phyloP scores from a whole-genome alignment of 2,329 filamentous ascomycete genomes.

The Immersiporthe knoxdaviesiana region DNA sequence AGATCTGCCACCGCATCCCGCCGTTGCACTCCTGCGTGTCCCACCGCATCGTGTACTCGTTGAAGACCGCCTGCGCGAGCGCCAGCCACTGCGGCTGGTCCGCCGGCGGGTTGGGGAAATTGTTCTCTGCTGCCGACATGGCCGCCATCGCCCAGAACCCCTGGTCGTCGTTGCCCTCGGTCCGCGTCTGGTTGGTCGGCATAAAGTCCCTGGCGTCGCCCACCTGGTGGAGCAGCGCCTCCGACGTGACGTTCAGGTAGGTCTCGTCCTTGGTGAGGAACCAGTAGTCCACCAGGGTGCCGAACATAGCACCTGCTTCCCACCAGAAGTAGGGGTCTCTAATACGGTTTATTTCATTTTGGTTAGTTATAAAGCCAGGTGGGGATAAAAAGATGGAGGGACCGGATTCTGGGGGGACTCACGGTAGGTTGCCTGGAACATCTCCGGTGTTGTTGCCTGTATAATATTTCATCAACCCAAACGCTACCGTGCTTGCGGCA shows the following conservation, averaged over 20 bases:
- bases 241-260: slow-evolving; percentile 63
- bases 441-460: slow-evolving; percentile 64
- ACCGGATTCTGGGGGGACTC: not conserved
- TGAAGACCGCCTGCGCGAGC: slow-evolving; percentile 78
- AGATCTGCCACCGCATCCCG: slow-evolving; percentile 86
- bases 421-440: slow-evolving; percentile 58
- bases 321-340: slow-evolving; percentile 55
- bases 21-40: slow-evolving; percentile 68
- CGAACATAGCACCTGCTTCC: slow-evolving; percentile 74
- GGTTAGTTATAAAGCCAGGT: slow-evolving; percentile 37
- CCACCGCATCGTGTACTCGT: slow-evolving; percentile 75
- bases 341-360: slow-evolving; percentile 32
- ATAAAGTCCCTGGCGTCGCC: slow-evolving; percentile 65
- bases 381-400: not conserved
- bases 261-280: slow-evolving; percentile 67
- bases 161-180: slow-evolving; percentile 73
- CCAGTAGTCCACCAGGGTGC: slow-evolving; percentile 74
- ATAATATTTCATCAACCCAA: slow-evolving; percentile 53
- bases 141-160: slow-evolving; percentile 86
- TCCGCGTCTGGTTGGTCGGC: slow-evolving; percentile 66
- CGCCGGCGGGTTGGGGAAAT: slow-evolving; percentile 68
- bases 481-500: slow-evolving; percentile 52
- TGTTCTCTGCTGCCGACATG: slow-evolving; percentile 77
- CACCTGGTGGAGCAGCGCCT: slow-evolving; percentile 64
- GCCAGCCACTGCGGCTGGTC: slow-evolving; percentile 75